phyloP scores from a whole-genome alignment of 352 stramenopile genomes.

The Blastocystis sp. region DNA sequence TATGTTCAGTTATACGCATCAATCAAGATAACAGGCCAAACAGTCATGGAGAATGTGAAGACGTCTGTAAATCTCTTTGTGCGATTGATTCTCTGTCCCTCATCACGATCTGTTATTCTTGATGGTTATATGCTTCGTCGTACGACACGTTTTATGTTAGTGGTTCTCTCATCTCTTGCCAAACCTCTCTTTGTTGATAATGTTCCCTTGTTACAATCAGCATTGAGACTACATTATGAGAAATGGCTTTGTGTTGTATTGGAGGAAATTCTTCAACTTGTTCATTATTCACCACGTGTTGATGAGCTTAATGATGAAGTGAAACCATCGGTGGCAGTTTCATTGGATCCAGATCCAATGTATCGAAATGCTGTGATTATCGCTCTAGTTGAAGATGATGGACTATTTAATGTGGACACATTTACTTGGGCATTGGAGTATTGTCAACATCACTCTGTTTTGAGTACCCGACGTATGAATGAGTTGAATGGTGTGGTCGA shows the following conservation, averaged over 20 bases:
- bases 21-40: background rate
- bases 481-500: background rate
- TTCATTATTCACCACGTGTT: background rate
- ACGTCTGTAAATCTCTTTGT: constrained; percentile 17
- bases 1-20: background rate
- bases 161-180: background rate
- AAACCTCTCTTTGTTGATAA: constrained; percentile 26
- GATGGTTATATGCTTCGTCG: background rate
- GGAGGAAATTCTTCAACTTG: background rate
- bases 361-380: constrained; percentile 38
- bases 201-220: background rate
- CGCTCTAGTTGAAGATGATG: constrained; percentile 34
- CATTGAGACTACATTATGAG: background rate
- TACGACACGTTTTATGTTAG: background rate
- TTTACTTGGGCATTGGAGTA: constrained; percentile 9
- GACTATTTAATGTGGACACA: background rate
- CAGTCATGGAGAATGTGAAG: constrained; percentile 20
- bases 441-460: background rate
- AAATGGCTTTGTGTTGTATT: constrained; percentile 19
- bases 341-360: background rate
- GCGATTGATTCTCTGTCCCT: constrained; percentile 8
- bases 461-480: background rate
- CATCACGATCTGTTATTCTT: background rate
- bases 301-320: background rate
- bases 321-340: background rate